These are phyloP conservation scores for Coleophoma crateriformis DNA, from an alignment of 2,329 filamentous ascomycete genomes.

Conservation along the genomic window DNA sequence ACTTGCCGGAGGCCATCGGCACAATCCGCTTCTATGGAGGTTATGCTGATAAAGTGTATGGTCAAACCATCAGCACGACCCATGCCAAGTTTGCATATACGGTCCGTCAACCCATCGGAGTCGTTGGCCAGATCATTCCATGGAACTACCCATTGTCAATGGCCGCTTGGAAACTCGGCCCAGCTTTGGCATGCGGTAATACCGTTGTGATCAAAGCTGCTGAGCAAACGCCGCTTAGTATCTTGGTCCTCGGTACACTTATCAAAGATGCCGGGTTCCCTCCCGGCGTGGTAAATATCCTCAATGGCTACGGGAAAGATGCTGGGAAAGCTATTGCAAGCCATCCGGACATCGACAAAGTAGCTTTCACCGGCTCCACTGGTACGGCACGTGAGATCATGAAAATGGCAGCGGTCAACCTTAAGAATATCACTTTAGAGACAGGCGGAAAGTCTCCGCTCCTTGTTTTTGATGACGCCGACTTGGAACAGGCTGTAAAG, in stretches of 20 bases:
- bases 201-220: slow-evolving; percentile 56
- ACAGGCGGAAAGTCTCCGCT: slow-evolving; percentile 59
- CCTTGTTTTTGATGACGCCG: slow-evolving; percentile 55
- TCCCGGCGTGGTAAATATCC: slow-evolving; percentile 66
- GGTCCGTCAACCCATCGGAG: slow-evolving; percentile 66
- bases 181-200: slow-evolving; percentile 54
- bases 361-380: slow-evolving; percentile 72
- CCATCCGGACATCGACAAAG: slow-evolving; percentile 64
- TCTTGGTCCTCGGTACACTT: slow-evolving; percentile 58
- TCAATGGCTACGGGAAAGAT: slow-evolving; percentile 62
- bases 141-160: slow-evolving; percentile 75
- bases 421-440: slow-evolving; percentile 59
- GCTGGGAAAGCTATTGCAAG: slow-evolving; percentile 60
- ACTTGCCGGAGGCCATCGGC: slow-evolving; percentile 53
- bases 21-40: slow-evolving; percentile 68
- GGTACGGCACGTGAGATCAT: slow-evolving; percentile 65
- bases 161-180: slow-evolving; percentile 70
- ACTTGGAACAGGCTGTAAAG: slow-evolving; percentile 58
- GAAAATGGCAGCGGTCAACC: slow-evolving; percentile 56
- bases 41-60: slow-evolving; percentile 70
- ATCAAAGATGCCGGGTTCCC: slow-evolving; percentile 68
- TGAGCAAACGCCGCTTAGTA: slow-evolving; percentile 58
- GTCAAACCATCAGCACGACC: slow-evolving; percentile 64
- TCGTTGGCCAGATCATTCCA: slow-evolving; percentile 67
- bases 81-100: slow-evolving; percentile 69